A percentile compares a stretch with the other conserved stretches of the same genome.
phyloP scores from a whole-genome alignment of 257 asterid species.

The Craterostigma plantagineum region DNA sequence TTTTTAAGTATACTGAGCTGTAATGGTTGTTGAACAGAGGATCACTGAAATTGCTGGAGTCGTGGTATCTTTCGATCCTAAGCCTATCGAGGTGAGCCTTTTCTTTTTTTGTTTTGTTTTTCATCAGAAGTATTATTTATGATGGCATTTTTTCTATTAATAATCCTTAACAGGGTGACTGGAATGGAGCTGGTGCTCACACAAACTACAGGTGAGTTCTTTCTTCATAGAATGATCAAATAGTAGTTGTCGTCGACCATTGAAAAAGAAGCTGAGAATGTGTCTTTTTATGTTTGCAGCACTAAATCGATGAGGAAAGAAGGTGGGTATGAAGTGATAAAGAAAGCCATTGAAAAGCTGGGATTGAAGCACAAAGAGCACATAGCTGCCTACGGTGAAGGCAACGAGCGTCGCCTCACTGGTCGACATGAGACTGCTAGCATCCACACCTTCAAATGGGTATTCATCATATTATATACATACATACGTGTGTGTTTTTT shows the following conservation, averaged over 20 bases:
- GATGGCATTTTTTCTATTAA: neutral
- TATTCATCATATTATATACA: too few relatives aligned
- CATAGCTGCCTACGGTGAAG: conserved; percentile 42
- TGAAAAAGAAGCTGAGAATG: too few relatives aligned
- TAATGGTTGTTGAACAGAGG: conserved; percentile 29
- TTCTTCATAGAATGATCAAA: too few relatives aligned
- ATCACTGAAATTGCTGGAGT: conserved; percentile 70
- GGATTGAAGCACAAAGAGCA: conserved; percentile 34
- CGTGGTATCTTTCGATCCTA: conserved; percentile 53
- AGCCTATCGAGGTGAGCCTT: conserved; percentile 43
- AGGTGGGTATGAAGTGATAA: conserved; percentile 34
- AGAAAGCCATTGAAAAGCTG: conserved; percentile 41
- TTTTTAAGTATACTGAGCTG: too few relatives aligned
- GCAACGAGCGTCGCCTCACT: conserved; percentile 39
- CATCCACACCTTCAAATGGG: conserved; percentile 41
- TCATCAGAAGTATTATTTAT: neutral
- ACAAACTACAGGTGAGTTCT: conserved; percentile 26
- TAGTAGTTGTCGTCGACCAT: too few relatives aligned
- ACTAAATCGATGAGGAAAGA: conserved; percentile 39
- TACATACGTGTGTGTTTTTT: too few relatives aligned
- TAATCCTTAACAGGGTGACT: conserved; percentile 24
- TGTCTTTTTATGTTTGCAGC: conserved; percentile 7
- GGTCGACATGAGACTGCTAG: conserved; percentile 38
- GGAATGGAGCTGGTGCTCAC: conserved; percentile 61
- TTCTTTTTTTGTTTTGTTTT: neutral